These are phyloP conservation scores for Botrytis medusae DNA, from an alignment of 2,329 filamentous ascomycete species.

Conservation along the genomic window DNA sequence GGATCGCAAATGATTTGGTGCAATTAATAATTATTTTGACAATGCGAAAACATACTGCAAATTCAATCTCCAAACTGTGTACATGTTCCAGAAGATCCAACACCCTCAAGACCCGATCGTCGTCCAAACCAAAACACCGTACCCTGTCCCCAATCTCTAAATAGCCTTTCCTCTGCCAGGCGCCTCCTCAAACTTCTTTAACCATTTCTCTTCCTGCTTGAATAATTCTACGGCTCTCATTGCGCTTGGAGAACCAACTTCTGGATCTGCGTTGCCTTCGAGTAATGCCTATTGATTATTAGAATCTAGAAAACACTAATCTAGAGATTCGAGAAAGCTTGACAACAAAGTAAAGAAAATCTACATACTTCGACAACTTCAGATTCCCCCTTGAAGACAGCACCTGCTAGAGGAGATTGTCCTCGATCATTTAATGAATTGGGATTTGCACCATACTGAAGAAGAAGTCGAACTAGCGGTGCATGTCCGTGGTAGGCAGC, in stretches of 20 bases:
- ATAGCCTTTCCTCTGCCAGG: slow-evolving; percentile 48
- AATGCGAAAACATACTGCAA: background rate
- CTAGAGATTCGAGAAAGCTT: background rate
- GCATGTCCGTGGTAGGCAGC: slow-evolving; percentile 68
- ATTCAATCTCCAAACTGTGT: background rate
- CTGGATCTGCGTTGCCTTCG: slow-evolving; percentile 55
- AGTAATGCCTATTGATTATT: slow-evolving; percentile 49
- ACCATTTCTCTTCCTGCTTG: slow-evolving; percentile 53
- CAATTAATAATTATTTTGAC: background rate
- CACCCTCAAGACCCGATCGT: background rate
- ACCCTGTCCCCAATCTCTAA: background rate
- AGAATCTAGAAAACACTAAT: slow-evolving; percentile 41
- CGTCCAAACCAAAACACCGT: background rate
- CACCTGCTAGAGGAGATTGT: slow-evolving; percentile 69
- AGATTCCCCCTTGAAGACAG: slow-evolving; percentile 70
- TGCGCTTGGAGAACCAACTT: slow-evolving; percentile 51
- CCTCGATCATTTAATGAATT: slow-evolving; percentile 67
- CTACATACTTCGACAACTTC: slow-evolving; percentile 57
- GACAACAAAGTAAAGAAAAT: background rate
- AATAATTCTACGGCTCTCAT: slow-evolving; percentile 52
- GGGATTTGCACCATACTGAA: slow-evolving; percentile 63
- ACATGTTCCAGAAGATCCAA: background rate
- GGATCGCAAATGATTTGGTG: background rate
- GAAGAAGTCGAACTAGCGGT: slow-evolving; percentile 57
- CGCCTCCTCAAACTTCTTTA: slow-evolving; percentile 49